Base-by-base conservation (phyloP, 306 rosid genomes). In the Cucumis cinereus region DNA sequence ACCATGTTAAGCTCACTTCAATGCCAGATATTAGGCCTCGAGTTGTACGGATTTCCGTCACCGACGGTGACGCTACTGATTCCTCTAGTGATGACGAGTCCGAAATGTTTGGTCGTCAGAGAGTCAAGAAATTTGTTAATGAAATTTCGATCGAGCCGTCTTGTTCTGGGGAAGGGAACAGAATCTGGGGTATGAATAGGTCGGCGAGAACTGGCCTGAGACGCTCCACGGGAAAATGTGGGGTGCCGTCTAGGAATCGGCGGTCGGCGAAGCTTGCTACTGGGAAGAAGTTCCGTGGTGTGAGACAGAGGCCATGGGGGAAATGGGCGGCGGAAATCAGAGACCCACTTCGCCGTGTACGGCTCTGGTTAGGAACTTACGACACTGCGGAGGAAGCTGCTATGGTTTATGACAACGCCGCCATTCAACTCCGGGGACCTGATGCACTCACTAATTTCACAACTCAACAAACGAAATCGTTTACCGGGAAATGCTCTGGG, bases 261-360 rank as follows among this genome's bases (percentile, higher is more conserved):
- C 77, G 47, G 62, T 56, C 15, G 23, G 14, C 66, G 78, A 88
- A 78, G 71, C 58, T 82, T 0, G 1, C 80, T 4, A 40, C 79
- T 4, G 92, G 80, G 11, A 87, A 82, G 81, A 94, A 94, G 85
- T 94, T 85, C 80, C 83, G 99, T 0, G 99, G 99, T 24, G 99
- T 94, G 55, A 87, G 99, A 14, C 99, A 94, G 77, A 79, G 99
- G 77, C 99, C 99, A 0, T 94, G 99, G 99, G 99, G 99, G 1
- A 94, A 94, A 90, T 94, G 99, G 99, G 99, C 98, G 6, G 99
- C 99, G 5, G 99, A 94, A 82, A 94, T 94, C 72, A 86, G 99
- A 74, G 99, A 94, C 78, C 99, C 99, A 0, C 67, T 87, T 24
- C 79, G 96, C 47, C 93, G 99, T 3, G 98, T 94, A 8, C 91